phyloP scores from a whole-genome alignment of 192 early-diverging fungal genomes.

The Linnemannia exigua region DNA sequence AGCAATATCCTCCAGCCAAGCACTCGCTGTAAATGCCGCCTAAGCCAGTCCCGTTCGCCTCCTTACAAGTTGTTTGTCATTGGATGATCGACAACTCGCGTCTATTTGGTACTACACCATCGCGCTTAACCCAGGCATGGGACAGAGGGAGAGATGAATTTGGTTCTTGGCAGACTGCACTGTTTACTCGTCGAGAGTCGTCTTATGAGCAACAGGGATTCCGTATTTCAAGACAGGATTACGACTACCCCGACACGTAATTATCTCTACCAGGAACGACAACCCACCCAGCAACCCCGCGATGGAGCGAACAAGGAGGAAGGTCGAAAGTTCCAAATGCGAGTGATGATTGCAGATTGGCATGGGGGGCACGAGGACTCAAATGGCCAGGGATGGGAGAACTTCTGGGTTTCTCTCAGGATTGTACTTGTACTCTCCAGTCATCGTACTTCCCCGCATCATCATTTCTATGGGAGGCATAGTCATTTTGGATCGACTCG shows the following conservation, averaged over 20 bases:
- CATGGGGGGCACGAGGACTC: not conserved
- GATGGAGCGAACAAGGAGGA: not conserved
- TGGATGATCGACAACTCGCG: not conserved
- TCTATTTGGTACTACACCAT: not conserved
- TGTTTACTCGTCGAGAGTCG: not conserved
- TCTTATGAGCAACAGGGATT: not conserved
- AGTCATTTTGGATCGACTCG: constrained; percentile 32
- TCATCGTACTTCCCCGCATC: not conserved
- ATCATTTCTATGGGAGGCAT: constrained; percentile 15
- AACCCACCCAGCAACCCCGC: not conserved
- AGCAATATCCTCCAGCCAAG: not conserved
- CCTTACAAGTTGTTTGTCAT: constrained; percentile 5
- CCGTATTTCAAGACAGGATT: not conserved
- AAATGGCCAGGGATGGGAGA: not conserved
- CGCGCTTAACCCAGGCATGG: not conserved
- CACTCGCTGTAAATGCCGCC: not conserved
- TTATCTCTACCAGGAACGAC: not conserved
- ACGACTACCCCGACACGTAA: not conserved
- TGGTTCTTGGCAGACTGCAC: not conserved
- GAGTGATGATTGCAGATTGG: not conserved
- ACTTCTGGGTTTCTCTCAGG: not conserved
- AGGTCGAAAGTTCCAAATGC: not conserved
- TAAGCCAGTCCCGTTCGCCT: not conserved
- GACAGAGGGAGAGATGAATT: not conserved
- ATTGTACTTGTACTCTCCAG: not conserved